phyloP scores from a whole-genome alignment of 306 rosid genomes.

The Castanea crenata region DNA sequence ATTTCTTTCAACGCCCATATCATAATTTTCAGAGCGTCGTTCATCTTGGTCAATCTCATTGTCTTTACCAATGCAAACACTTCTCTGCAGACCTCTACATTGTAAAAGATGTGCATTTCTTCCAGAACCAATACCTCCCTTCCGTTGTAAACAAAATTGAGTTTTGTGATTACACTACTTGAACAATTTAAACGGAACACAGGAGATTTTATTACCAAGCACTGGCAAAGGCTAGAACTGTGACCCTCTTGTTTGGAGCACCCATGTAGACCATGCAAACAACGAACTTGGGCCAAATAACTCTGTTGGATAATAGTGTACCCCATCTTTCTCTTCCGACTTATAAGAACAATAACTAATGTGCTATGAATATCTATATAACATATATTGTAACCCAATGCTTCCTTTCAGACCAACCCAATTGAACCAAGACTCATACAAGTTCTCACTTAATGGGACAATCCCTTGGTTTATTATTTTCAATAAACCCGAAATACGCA shows the following conservation, averaged over 20 bases:
- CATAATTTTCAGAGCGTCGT: conserved; percentile 23
- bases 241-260: conserved; percentile 34
- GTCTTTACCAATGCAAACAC: conserved; percentile 51
- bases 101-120: conserved; percentile 19
- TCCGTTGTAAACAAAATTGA: conserved; percentile 29
- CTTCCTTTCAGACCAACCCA: background rate
- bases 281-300: conserved; percentile 28
- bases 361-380: conserved; percentile 4
- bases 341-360: conserved; percentile 19
- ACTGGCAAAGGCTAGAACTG: conserved; percentile 25
- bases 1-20: conserved; percentile 24
- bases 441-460: background rate
- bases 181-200: conserved; percentile 19
- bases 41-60: conserved; percentile 42
- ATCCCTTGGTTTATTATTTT: background rate
- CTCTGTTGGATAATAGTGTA: conserved; percentile 41
- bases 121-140: conserved; percentile 27
- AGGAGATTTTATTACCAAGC: conserved; percentile 27
- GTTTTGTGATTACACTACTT: conserved; percentile 9
- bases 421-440: background rate
- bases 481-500: background rate
- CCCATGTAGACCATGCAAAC: conserved; percentile 37
- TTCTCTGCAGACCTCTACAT: conserved; percentile 42
- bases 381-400: background rate
- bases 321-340: conserved; percentile 41